Base-by-base conservation (phyloP, 495 filamentous ascomycete species). In the Hypoxylon lienhwacheense region DNA sequence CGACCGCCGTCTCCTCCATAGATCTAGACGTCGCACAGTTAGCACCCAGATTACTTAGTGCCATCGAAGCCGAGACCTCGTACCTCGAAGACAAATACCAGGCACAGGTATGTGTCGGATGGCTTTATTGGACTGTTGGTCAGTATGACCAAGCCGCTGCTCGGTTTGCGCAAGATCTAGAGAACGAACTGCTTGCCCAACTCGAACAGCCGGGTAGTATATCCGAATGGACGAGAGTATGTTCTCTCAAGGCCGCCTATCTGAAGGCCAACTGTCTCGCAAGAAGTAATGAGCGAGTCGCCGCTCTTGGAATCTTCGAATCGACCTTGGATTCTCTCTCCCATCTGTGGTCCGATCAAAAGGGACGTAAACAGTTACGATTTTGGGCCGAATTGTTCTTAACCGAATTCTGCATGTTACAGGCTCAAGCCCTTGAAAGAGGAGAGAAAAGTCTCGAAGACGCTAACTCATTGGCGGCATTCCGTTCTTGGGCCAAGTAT, bases 301-400 rank as follows among this genome's bases (percentile, higher is more conserved):
- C 85, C 19, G 87, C 87, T 3, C 62, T 88, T 20, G 73, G 76
- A 28, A 81, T 82, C 3, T 89, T 86, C 54, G 73, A 78, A 53
- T 81, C 84, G 1, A 73, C 86, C 4, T 54, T 88, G 22, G 77
- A 81, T 2, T 82, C 81, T 61, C 71, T 91, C 4, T 70, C 73
- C 7, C 66, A 69, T 39, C 64, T 78, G 8, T 74, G 75, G 63
- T 54, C 53, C 3, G 64, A 70, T 1, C 66, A 73, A 15, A 66
- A 71, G 14, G 67, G 74, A 34, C 70, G 75, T 4, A 78, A 81
- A 61, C 84, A 90, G 61, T 74, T 85, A 45, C 77, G 83, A 5
- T 78, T 79, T 53, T 96, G 91, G 91, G 82, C 86, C 5, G 88
- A 95, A 61, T 79, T 84, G 11, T 78, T 89, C 21, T 70, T 95